phyloP scores from a whole-genome alignment of 129 eudicot species.

The Smallanthus sonchifolius region DNA sequence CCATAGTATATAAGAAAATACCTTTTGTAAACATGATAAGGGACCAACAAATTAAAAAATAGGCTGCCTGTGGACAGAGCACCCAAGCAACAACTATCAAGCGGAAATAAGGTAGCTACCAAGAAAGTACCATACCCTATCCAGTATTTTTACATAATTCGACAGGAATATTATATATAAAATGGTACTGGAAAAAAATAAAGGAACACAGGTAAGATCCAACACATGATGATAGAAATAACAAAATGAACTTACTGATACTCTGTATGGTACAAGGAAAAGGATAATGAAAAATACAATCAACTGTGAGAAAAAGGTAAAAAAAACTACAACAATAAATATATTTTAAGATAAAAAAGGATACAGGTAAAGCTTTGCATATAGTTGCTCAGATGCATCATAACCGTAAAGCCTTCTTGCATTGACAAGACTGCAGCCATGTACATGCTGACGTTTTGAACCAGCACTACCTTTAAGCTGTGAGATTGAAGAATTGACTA shows the following conservation, averaged over 20 bases:
- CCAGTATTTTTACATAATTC: not conserved
- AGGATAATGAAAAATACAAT: not conserved
- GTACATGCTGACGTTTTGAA: constrained; percentile 96
- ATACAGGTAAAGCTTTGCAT: constrained; percentile 86
- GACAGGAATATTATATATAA: constrained; percentile 3
- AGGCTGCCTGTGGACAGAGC: not conserved
- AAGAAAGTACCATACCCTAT: constrained; percentile 1
- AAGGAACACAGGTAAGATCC: not conserved
- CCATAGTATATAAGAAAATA: not conserved
- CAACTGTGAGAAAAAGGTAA: not conserved
- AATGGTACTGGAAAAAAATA: not conserved
- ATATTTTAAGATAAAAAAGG: constrained; percentile 21
- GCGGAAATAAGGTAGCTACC: not conserved
- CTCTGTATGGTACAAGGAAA: not conserved
- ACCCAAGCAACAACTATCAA: not conserved
- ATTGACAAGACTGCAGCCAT: constrained; percentile 82
- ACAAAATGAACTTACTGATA: not conserved
- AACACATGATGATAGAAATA: constrained; percentile 10
- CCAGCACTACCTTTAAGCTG: constrained; percentile 90
- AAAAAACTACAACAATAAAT: not conserved
- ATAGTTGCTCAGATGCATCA: constrained; percentile 84
- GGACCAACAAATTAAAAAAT: not conserved
- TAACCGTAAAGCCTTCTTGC: constrained; percentile 86
- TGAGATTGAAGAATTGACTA: constrained; percentile 1
- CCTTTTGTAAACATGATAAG: not conserved